Evolutionary conservation across 805 yeast species (phyloP), one percentile per base, ranked within the genome.

Genomic region (Candida anglica): DNA sequence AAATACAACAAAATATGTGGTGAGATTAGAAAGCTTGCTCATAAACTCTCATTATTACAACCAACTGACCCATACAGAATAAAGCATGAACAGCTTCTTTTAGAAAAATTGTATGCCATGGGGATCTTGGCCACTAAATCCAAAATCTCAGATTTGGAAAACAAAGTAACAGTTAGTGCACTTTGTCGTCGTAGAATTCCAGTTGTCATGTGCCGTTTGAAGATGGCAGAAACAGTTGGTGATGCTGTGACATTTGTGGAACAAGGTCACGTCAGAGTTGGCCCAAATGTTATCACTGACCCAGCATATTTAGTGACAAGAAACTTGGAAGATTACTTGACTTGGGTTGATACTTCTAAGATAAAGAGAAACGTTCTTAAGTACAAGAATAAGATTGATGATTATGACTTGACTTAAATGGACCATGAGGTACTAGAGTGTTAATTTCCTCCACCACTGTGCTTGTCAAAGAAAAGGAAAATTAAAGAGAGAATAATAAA

Each of bases 311-410:
- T 94, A 48, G 93, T 93, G 4, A 91, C 97, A 2, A 75, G 96
- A 54, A 86, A 79, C 48, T 73, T 93, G 84, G 99, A 93, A 56
- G 99, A 93, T 58, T 93, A 87, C 58, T 71, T 93, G 47, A 93
- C 98, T 3, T 93, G 99, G 99, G 93, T 86, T n/a, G 97, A 93
- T 52, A 75, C 81, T 27, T 82, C 95, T 46, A 94, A 93, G 81
- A 89, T 94, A 60, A 89, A 85, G 71, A 75, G 83, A 51, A 87
- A 86, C 46, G 77, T 91, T 39, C 78, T 89, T 63, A 84, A 84
- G 63, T 93, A 84, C 69, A 83, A 86, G 63, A 89, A 91, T 47
- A 63, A 67, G 55, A 63, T 67, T 42, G 84, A 79, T 52, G 84
- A 78, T 50, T 79, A 66, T 51, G 81, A 77, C 39, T 59, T 75